Evolutionary conservation across 2,329 filamentous ascomycete species (phyloP), one percentile per base, ranked within the genome.

Genomic region (Trichoderma arundinaceum): DNA sequence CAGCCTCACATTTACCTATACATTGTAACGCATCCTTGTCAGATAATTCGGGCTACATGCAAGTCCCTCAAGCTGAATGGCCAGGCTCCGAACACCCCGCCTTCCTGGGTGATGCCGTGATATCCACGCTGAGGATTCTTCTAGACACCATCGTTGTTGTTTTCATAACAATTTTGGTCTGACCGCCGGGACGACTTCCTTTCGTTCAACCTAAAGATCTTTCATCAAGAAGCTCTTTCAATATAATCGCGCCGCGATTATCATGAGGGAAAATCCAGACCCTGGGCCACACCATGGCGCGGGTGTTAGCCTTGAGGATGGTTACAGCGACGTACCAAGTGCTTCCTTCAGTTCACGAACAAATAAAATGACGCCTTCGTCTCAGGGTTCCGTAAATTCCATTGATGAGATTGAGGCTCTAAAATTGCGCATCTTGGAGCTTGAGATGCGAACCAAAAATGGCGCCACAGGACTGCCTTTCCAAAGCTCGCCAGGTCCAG

Each of bases 391-490:
- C 35, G 28, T 22, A 2, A 35, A 8, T 4, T 46, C 33, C 1
- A 22, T 17, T 22, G n/a, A 46, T 28, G 54, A 58, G 2, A 46
- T 58, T 17, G 41, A 46, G 28, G 43, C 28, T 33, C 28, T 58
- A 5, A 58, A 58, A 28, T 28, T 19, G 39, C 44, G 33, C 22
- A 58, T 58, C 12, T 39, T 46, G 15, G 39, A 58, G 46, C 41
- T 58, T 7, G 54, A 58, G 28, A 15, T 19, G 1, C 41, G 33
- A 13, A 15, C 41, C 10, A 58, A 57, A 32, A n/a, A 9, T 12
- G 41, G 19, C 15, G 32, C 39, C 28, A 7, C 41, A 7, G 15
- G 10, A n/a, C 22, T 19, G 3, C 32, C 46, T 0, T 15, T 32
- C 6, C 46, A 49, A 32, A 49, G 32, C 22, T 3, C 4, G 7